A percentile compares a stretch with the other conserved stretches of the same genome.
Evolutionary conservation across 176 grass and related monocot species (phyloP).

Genomic region (bread wheat (Triticum aestivum)): IWGSC_CS_RefSeq_v2.1 NC_057810.1:611559263-611559762

Average conservation of each 20-base stretch:
- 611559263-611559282: slow-evolving; percentile 11
- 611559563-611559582: slow-evolving; percentile 42
- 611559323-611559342: background rate
- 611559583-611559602: slow-evolving; percentile 38
- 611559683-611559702: slow-evolving; percentile 15
- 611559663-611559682: slow-evolving; percentile 25
- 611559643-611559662: background rate
- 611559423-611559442: too few species aligned
- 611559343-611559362: too few species aligned
- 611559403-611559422: too few species aligned
- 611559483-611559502: slow-evolving; percentile 17
- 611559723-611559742: background rate
- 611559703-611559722: background rate
- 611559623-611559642: background rate
- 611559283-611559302: background rate
- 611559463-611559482: slow-evolving; percentile 10
- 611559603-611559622: slow-evolving; percentile 22
- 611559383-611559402: too few species aligned
- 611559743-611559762: background rate
- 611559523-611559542: slow-evolving; percentile 26
- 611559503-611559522: slow-evolving; percentile 7
- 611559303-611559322: background rate
- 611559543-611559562: slow-evolving; percentile 24
- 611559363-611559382: too few species aligned
- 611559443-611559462: too few species aligned